These are phyloP conservation scores for Kazachstania sp. DNA, from an alignment of 1,139 yeast genomes.

Conservation along the genomic window DNA sequence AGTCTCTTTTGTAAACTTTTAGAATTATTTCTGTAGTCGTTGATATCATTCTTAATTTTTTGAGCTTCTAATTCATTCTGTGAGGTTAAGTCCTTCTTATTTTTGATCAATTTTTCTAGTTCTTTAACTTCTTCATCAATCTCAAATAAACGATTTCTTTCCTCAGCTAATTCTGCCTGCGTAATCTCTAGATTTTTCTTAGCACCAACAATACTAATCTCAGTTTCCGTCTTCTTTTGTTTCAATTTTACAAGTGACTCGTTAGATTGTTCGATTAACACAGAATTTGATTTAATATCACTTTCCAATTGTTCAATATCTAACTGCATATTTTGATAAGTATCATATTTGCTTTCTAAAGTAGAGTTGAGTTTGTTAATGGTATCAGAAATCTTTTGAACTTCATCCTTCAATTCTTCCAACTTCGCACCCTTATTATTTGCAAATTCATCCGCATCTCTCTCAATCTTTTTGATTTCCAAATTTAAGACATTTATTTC, in stretches of 20 bases:
- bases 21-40: constrained; percentile 43
- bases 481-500: constrained; percentile 27
- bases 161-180: constrained; percentile 36
- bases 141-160: constrained; percentile 55
- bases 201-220: not conserved
- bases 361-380: constrained; percentile 37
- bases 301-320: constrained; percentile 60
- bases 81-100: constrained; percentile 44
- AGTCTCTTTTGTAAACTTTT: constrained; percentile 39
- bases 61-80: constrained; percentile 50
- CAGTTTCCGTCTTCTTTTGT: constrained; percentile 28
- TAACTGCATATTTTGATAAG: constrained; percentile 57
- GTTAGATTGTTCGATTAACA: constrained; percentile 35
- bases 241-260: constrained; percentile 36
- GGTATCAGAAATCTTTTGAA: constrained; percentile 35
- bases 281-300: constrained; percentile 45
- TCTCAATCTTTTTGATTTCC: constrained; percentile 53
- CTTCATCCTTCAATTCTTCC: constrained; percentile 54
- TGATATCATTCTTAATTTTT: constrained; percentile 56
- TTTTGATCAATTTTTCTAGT: constrained; percentile 43
- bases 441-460: constrained; percentile 76
- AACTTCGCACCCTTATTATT: constrained; percentile 75
- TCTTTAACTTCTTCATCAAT: constrained; percentile 72
- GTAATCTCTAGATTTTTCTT: constrained; percentile 9
- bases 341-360: constrained; percentile 42